Conservation (phyloP, 148 eudicot genomes). For the Rhododendron simsii region DNA sequence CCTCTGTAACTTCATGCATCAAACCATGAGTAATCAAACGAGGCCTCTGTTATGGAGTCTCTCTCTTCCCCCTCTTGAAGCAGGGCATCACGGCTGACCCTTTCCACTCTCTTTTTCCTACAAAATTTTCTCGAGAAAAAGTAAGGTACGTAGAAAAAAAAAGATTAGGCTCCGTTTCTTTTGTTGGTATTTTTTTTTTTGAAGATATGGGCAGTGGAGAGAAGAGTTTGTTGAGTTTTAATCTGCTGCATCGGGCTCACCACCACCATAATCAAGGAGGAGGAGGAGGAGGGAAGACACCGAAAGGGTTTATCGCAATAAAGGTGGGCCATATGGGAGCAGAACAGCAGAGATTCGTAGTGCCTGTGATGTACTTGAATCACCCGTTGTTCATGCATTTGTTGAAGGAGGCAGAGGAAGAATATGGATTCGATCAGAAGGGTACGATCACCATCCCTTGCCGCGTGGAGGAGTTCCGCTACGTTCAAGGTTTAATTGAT, state of each 20-base stretch:
- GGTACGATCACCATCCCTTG: slow-evolving; percentile 55
- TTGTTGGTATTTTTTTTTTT: not conserved
- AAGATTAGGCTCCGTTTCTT: not conserved
- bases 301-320: slow-evolving; percentile 51
- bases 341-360: slow-evolving; percentile 41
- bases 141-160: not conserved
- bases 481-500: slow-evolving; percentile 35
- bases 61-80: not conserved
- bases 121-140: not conserved
- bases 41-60: not conserved
- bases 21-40: not conserved
- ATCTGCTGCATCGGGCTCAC: not conserved
- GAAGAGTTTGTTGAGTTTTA: slow-evolving; percentile 2
- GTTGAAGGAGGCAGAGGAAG: slow-evolving; percentile 58
- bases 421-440: slow-evolving; percentile 51
- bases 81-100: slow-evolving; percentile 6
- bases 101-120: not conserved
- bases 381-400: slow-evolving; percentile 49
- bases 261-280: not conserved
- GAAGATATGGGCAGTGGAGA: not conserved
- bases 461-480: slow-evolving; percentile 42
- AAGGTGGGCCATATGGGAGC: slow-evolving; percentile 39
- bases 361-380: slow-evolving; percentile 46
- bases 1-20: not conserved
- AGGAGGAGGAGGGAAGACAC: slow-evolving; percentile 13